Evolutionary conservation across 1,284 basidiomycete species (phyloP), one percentile per base, ranked within the genome.

Genomic region (Cryptococcus neoformans): DNA sequence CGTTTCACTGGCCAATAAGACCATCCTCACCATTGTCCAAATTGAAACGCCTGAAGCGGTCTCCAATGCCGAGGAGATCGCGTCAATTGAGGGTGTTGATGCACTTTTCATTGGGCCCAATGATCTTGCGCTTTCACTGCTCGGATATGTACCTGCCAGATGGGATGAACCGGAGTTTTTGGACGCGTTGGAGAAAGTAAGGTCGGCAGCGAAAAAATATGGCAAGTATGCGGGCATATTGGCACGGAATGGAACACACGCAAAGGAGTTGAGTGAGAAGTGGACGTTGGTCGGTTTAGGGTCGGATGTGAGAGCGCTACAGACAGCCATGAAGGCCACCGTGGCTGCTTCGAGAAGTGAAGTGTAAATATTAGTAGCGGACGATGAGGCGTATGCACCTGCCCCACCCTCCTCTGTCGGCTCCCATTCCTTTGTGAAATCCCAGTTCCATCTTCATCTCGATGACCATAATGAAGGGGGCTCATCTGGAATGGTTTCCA

Each of bases 71-170:
- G 67, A 69, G 11, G 65, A 53, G 46, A 72, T 72, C 47, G 54
- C 54, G 34, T 59, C 60, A 4, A 64, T 72, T 9, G 55, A 53
- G 6, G 67, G 67, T 44, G 62, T 69, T 17, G 66, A 58, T 62
- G 42, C 34, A 11, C 42, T 69, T 44, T 69, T 69, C 60, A 64
- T 69, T 54, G 67, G 67, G 14, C 67, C 67, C n/a, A 69, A 67
- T 53, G 67, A 69, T 40, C 64, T 69, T 17, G 60, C 63, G n/a
- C 56, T 62, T 37, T 66, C 64, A 7, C 53, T 66, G 3, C 58
- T 66, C n/a, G 57, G 57, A 14, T 69, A 67, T 57, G 59, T 57
- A 2, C 67, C 66, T 10, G 61, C 64, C 9, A 55, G 55, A 35
- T 59, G 62, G 16, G 55, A 62, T 34, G 67, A 69, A 52, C 64